These are phyloP conservation scores for Phytophthora sp. DNA, from an alignment of 352 stramenopile species.

Conservation along the genomic window DNA sequence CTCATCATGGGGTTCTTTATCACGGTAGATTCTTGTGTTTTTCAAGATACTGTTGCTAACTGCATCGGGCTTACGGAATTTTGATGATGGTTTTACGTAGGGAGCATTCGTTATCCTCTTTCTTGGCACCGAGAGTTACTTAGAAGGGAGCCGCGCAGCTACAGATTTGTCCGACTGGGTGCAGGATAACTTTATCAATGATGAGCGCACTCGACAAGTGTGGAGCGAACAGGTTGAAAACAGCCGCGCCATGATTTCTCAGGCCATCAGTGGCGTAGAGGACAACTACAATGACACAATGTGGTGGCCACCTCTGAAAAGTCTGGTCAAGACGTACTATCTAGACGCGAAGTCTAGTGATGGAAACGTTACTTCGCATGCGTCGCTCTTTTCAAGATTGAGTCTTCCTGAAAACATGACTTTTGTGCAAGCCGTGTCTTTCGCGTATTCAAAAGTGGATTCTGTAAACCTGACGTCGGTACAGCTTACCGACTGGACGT, in stretches of 20 bases:
- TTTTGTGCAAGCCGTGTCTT: constrained; percentile 67
- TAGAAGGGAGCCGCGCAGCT: constrained; percentile 85
- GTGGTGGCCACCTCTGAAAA: constrained; percentile 88
- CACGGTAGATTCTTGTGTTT: constrained; percentile 46
- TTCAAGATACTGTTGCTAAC: neutral
- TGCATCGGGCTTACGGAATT: neutral
- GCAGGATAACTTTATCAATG: constrained; percentile 89
- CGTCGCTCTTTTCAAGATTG: constrained; percentile 58
- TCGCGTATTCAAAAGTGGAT: constrained; percentile 86
- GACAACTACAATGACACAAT: constrained; percentile 90
- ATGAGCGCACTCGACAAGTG: constrained; percentile 79
- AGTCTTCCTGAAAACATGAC: constrained; percentile 86
- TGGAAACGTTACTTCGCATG: constrained; percentile 53
- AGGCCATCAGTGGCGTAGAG: constrained; percentile 79
- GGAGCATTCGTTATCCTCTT: constrained; percentile 85
- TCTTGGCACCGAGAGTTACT: constrained; percentile 83
- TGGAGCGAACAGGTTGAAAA: constrained; percentile 88
- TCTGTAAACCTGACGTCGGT: constrained; percentile 87
- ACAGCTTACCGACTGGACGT: constrained; percentile 87
- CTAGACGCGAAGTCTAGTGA: constrained; percentile 68
- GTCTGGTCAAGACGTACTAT: constrained; percentile 86
- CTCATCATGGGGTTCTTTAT: constrained; percentile 87
- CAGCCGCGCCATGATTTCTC: constrained; percentile 81
- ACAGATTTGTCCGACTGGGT: constrained; percentile 79
- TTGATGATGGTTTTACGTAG: constrained; percentile 30